phyloP scores from a whole-genome alignment of 2,329 filamentous ascomycete genomes.

The Pseudocercospora crystallina region DNA sequence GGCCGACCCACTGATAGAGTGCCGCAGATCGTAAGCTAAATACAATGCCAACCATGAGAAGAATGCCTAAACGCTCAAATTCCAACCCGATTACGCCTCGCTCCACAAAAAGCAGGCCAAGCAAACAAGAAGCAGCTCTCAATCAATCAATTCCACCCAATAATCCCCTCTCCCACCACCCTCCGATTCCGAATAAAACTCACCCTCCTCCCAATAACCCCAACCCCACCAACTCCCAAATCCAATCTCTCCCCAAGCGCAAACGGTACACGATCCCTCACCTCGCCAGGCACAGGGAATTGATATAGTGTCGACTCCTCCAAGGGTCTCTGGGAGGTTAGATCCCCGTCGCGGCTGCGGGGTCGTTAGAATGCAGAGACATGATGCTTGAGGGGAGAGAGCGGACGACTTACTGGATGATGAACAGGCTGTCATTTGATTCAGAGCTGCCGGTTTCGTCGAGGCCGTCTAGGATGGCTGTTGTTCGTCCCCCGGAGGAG shows the following conservation, averaged over 20 bases:
- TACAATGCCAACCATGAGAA: neutral
- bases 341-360: slow-evolving; percentile 28
- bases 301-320: slow-evolving; percentile 20
- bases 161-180: slow-evolving; percentile 27
- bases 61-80: neutral
- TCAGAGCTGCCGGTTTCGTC: neutral
- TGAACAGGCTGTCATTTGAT: slow-evolving; percentile 11
- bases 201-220: slow-evolving; percentile 29
- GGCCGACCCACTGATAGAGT: slow-evolving; percentile 3
- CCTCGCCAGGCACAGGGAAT: slow-evolving; percentile 14
- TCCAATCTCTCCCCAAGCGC: slow-evolving; percentile 22
- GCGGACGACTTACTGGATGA: slow-evolving; percentile 25
- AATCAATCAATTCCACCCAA: slow-evolving; percentile 29
- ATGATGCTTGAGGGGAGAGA: neutral
- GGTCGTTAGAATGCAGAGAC: neutral
- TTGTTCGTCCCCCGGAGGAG: slow-evolving; percentile 11
- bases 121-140: neutral
- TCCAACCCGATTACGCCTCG: neutral
- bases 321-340: slow-evolving; percentile 5
- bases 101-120: neutral
- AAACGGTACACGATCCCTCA: slow-evolving; percentile 14
- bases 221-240: slow-evolving; percentile 29
- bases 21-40: too few relatives aligned
- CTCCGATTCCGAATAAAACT: slow-evolving; percentile 21
- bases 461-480: slow-evolving; percentile 25